phyloP scores from a whole-genome alignment of 2,329 filamentous ascomycete species.

The Rhinocladiella similis region DNA sequence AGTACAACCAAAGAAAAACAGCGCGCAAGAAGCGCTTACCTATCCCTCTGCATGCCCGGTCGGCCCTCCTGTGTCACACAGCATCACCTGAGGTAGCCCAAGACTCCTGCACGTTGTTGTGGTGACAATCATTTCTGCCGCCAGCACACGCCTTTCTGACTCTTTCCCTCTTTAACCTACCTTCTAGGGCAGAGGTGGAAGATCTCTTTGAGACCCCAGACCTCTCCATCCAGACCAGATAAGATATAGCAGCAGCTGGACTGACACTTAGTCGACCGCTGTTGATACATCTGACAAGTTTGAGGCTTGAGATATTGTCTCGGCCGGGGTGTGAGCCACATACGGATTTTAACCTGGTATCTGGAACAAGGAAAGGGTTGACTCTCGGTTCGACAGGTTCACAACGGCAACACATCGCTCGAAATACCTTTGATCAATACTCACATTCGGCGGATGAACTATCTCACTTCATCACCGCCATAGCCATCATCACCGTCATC shows the following conservation, averaged over 20 bases:
- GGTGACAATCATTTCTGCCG: conserved; percentile 18
- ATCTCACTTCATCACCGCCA: too few species aligned
- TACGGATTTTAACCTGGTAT: too few species aligned
- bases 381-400: too few species aligned
- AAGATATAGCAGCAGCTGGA: not conserved
- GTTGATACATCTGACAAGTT: too few species aligned
- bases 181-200: not conserved
- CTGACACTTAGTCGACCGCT: not conserved
- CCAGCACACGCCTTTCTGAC: conserved; percentile 11
- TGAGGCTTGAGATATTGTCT: too few species aligned
- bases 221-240: not conserved
- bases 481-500: not conserved
- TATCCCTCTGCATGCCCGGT: conserved; percentile 14
- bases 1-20: conserved; percentile 20
- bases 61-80: conserved; percentile 20
- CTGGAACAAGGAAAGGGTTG: too few species aligned
- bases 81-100: conserved; percentile 18
- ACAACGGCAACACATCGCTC: too few species aligned
- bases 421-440: too few species aligned
- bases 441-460: too few species aligned
- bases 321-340: too few species aligned
- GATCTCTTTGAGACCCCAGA: not conserved
- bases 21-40: conserved; percentile 27
- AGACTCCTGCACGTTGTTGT: conserved; percentile 19
- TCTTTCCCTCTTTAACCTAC: conserved; percentile 7